A percentile compares a stretch with the other conserved stretches of the same genome.
These are phyloP conservation scores for Venturia aucupariae DNA, from an alignment of 2,329 filamentous ascomycete species.

Conservation along the genomic window DNA sequence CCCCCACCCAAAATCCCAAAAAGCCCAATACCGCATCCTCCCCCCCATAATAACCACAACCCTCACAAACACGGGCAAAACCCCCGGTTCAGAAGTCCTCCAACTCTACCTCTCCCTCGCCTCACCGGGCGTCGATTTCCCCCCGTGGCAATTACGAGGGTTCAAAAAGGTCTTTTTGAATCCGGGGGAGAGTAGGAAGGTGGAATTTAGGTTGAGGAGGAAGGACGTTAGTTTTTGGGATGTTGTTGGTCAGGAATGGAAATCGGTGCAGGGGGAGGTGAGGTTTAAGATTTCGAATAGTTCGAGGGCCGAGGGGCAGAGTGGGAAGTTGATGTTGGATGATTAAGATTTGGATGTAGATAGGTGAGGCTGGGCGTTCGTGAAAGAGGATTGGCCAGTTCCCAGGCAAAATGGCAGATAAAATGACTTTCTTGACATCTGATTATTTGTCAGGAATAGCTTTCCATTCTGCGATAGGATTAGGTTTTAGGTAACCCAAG, in stretches of 20 bases:
- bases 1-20: constrained; percentile 8
- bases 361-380: too few relatives aligned
- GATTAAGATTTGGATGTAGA: not conserved
- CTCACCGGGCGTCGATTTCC: constrained; percentile 20
- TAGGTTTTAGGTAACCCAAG: not conserved
- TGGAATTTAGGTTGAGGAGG: constrained; percentile 14
- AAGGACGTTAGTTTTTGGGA: constrained; percentile 19
- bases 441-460: not conserved
- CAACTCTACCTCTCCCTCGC: constrained; percentile 31
- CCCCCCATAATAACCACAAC: constrained; percentile 21
- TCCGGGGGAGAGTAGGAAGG: constrained; percentile 13
- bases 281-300: constrained; percentile 3
- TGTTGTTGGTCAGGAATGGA: constrained; percentile 15
- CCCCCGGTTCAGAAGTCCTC: constrained; percentile 29
- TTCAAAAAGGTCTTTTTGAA: constrained; percentile 17
- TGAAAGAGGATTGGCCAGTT: too few relatives aligned
- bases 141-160: constrained; percentile 26
- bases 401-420: too few relatives aligned
- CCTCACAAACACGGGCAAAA: constrained; percentile 27
- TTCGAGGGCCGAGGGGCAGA: not conserved
- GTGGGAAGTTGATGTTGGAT: not conserved
- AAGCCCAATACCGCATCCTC: not conserved
- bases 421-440: not conserved
- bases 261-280: not conserved
- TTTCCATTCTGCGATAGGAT: not conserved